A percentile compares a stretch with the other conserved stretches of the same genome.
These are phyloP conservation scores for Lecanicillium sp. DNA, from an alignment of 2,329 filamentous ascomycete genomes.

Conservation along the genomic window DNA sequence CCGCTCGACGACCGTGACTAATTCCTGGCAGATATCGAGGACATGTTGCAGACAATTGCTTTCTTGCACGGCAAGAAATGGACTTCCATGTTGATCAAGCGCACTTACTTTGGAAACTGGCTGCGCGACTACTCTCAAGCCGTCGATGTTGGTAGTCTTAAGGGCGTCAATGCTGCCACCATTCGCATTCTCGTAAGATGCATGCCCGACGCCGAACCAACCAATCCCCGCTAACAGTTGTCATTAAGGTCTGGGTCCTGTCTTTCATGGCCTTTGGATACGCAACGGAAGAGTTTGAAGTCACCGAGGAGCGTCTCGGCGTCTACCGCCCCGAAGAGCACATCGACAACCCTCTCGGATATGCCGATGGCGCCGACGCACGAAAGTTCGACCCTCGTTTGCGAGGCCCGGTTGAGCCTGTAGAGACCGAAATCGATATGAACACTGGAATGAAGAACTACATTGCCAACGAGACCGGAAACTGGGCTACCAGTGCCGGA, in stretches of 20 bases:
- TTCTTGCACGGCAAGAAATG: constrained; percentile 79
- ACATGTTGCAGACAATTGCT: constrained; percentile 69
- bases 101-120: constrained; percentile 84
- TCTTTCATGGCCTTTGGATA: constrained; percentile 78
- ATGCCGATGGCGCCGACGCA: constrained; percentile 81
- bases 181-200: constrained; percentile 59
- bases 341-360: constrained; percentile 74
- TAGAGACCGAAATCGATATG: constrained; percentile 66
- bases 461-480: constrained; percentile 81
- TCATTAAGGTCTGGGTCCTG: constrained; percentile 60
- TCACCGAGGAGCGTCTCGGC: constrained; percentile 71
- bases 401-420: constrained; percentile 65
- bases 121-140: constrained; percentile 79
- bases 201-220: not conserved
- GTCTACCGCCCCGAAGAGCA: constrained; percentile 72
- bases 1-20: not conserved
- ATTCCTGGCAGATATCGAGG: constrained; percentile 62
- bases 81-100: constrained; percentile 70
- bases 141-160: constrained; percentile 71
- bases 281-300: constrained; percentile 79
- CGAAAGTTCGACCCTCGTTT: constrained; percentile 74
- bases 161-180: constrained; percentile 69
- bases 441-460: constrained; percentile 98
- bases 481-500: constrained; percentile 83
- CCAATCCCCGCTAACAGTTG: constrained; percentile 7